Conservation (phyloP, 371 early-diverging fungal genomes). For the Zychaea mexicana region DNA sequence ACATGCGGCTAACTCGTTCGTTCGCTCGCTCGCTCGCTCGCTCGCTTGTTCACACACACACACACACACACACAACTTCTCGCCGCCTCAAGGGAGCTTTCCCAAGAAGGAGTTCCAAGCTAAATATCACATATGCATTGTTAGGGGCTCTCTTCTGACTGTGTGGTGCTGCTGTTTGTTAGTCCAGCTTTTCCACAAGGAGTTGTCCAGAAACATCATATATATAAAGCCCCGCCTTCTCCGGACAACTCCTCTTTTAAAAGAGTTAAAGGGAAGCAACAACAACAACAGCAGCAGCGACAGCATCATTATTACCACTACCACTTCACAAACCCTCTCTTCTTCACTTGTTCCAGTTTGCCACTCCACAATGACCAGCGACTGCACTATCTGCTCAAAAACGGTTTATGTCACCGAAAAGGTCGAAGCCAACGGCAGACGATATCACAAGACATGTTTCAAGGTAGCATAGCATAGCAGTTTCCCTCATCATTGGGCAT, state of each 20-base stretch:
- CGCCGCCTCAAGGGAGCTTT: background rate
- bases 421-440: slow-evolving; percentile 58
- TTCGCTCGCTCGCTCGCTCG: no score
- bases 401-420: slow-evolving; percentile 67
- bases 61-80: background rate
- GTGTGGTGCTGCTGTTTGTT: no score
- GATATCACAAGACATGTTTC: slow-evolving; percentile 61
- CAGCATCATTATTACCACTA: no score
- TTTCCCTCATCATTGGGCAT: no score
- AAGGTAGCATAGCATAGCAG: slow-evolving; percentile 32
- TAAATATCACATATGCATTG: background rate
- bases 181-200: background rate
- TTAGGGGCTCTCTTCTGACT: background rate
- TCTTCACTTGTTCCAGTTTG: background rate
- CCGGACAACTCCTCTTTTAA: background rate
- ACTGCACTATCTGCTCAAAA: slow-evolving; percentile 57
- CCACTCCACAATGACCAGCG: background rate
- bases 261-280: no score
- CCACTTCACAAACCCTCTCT: no score
- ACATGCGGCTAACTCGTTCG: no score
- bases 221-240: background rate
- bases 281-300: no score
- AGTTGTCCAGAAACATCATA: background rate
- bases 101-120: background rate
- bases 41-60: no score